Evolutionary conservation across 352 stramenopile species (phyloP), one percentile per base, ranked within the genome.

Genomic region (Globisporangium nodosum): DNA sequence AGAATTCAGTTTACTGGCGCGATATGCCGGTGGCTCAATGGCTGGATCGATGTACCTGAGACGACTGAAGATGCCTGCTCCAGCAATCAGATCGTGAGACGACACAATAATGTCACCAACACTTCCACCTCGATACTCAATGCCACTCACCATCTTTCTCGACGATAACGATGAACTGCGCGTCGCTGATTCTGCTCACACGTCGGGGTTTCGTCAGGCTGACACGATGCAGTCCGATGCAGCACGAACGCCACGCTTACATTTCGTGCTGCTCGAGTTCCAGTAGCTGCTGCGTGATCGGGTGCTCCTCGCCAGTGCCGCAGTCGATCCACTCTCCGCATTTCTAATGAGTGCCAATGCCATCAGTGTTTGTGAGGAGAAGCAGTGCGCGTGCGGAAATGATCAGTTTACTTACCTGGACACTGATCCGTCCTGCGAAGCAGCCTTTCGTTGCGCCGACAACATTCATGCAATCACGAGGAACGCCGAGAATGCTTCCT

Each of bases 41-140:
- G 20, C 5, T 27, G 20, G 6, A 27, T 1, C 9, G 8, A 11
- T 18, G 47, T 64, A 81, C 73, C 73, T 81, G 27, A 98, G 69
- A n/a, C 95, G 79, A 66, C 92, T 97, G 66, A 98, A 98, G 45
- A 98, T 92, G 1, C 95, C 93, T 93, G 85, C 66, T 58, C 31
- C 20, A 48, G 33, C 52, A 64, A 1, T 15, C 8, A 43, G 11
- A 3, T 18, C 12, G 37, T 43, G 37, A 43, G 37, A 43, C 12
- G 37, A 65, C 55, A 2, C 66, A 80, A 66, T 64, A 49, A 18
- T 43, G 5, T 42, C n/a, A 18, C 11, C 16, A 43, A 35, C 18
- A 18, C 27, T 21, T 1, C 39, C 2, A 15, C 27, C n/a, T 3
- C 2, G 18, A 12, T 0, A 39, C 58, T n/a, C 9, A 48, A 58